Percentiles rank a stretch among this genome's conserved stretches.
Evolutionary conservation across 1,284 basidiomycete genomes (phyloP).

Genomic region (Naganishia sp.): DNA sequence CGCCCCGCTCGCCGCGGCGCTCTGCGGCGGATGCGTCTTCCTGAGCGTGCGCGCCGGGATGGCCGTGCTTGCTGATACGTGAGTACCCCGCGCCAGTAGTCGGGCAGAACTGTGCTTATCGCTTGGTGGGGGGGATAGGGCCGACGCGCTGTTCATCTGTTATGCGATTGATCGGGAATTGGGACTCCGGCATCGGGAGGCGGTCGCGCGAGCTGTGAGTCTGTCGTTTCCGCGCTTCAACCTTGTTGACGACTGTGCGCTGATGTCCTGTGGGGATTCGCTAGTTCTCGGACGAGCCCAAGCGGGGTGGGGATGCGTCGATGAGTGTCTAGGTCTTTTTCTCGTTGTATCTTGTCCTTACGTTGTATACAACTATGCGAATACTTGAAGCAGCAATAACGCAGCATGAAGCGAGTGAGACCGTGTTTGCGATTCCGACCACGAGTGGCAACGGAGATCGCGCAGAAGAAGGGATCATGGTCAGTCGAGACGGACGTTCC

Average conservation of each 20-base stretch:
- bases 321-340: neutral
- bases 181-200: conserved; percentile 64
- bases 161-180: conserved; percentile 81
- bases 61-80: conserved; percentile 77
- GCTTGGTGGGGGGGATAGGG: conserved; percentile 48
- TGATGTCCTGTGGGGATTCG: neutral
- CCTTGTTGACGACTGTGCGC: neutral
- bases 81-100: conserved; percentile 45
- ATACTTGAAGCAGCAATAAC: too few relatives aligned
- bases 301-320: neutral
- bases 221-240: neutral
- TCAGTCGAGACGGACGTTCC: too few relatives aligned
- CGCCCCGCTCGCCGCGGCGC: conserved; percentile 72
- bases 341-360: neutral
- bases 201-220: conserved; percentile 71
- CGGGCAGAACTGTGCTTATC: neutral
- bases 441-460: too few relatives aligned
- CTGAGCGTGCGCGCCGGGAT: conserved; percentile 79
- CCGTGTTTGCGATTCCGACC: too few relatives aligned
- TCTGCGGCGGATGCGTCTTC: conserved; percentile 77
- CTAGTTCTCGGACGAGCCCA: conserved; percentile 3
- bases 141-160: conserved; percentile 83
- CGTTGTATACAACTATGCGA: neutral
- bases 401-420: too few relatives aligned
- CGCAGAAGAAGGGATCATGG: too few relatives aligned